phyloP scores from a whole-genome alignment of 1,284 basidiomycete species.

The Naganishia sp. region DNA sequence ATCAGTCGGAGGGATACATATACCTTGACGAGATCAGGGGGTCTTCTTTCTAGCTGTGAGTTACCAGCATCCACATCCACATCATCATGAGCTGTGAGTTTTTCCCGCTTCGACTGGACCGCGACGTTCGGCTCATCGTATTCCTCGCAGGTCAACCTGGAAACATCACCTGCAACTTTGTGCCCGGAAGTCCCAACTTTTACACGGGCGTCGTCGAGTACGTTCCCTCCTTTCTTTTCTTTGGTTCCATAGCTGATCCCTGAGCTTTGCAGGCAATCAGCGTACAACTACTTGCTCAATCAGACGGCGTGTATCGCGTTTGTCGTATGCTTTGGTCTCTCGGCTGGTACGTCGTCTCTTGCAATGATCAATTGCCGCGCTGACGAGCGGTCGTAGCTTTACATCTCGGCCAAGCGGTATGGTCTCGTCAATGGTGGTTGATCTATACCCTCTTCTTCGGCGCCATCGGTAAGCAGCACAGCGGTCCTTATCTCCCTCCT shows the following conservation, averaged over 20 bases:
- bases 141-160: conserved; percentile 8
- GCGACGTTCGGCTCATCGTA: neutral
- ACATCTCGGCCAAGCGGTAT: conserved; percentile 40
- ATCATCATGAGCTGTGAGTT: conserved; percentile 15
- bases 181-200: conserved; percentile 38
- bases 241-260: neutral
- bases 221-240: conserved; percentile 15
- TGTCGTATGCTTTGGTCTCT: conserved; percentile 32
- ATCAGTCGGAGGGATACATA: too few relatives aligned
- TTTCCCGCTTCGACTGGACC: neutral
- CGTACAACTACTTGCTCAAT: conserved; percentile 38
- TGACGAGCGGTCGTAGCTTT: conserved; percentile 29
- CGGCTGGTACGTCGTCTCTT: conserved; percentile 4
- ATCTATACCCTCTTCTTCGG: conserved; percentile 42
- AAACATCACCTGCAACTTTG: conserved; percentile 39
- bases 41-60: too few relatives aligned
- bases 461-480: conserved; percentile 36
- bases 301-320: conserved; percentile 25
- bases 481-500: neutral
- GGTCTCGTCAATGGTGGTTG: conserved; percentile 41
- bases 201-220: conserved; percentile 36
- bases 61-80: neutral
- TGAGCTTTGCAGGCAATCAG: neutral
- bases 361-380: neutral
- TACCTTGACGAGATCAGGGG: too few relatives aligned